These are phyloP conservation scores for Tetrahymena borealis DNA, from an alignment of 73 alveolate species.

Conservation along the genomic window DNA sequence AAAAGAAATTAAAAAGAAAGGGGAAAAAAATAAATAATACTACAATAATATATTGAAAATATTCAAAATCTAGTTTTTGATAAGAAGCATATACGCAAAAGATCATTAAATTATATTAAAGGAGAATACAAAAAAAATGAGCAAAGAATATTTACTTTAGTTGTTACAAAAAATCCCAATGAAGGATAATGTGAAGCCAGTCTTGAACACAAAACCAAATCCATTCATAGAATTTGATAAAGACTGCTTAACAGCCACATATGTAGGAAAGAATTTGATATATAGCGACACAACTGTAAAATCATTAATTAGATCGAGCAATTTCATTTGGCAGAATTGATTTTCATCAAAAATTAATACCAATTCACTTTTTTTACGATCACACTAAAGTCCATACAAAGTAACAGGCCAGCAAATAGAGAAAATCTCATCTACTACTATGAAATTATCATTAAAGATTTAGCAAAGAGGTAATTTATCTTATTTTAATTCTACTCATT, in stretches of 20 bases:
- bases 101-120: neutral
- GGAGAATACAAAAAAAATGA: neutral
- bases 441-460: neutral
- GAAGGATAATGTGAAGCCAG: neutral
- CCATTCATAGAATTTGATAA: neutral
- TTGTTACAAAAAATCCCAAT: neutral
- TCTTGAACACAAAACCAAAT: neutral
- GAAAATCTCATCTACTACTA: neutral
- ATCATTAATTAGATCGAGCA: neutral
- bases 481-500: neutral
- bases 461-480: neutral
- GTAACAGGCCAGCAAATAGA: neutral
- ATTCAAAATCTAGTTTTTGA: neutral
- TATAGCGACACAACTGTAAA: neutral
- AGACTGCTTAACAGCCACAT: neutral
- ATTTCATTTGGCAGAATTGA: neutral
- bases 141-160: neutral
- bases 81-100: neutral
- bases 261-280: neutral
- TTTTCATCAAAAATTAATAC: neutral
- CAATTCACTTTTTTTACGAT: neutral
- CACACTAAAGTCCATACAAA: neutral
- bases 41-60: neutral
- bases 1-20: neutral
- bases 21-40: neutral